phyloP scores from a whole-genome alignment of 23 red algal species.

The Gracilaria domingensis region DNA sequence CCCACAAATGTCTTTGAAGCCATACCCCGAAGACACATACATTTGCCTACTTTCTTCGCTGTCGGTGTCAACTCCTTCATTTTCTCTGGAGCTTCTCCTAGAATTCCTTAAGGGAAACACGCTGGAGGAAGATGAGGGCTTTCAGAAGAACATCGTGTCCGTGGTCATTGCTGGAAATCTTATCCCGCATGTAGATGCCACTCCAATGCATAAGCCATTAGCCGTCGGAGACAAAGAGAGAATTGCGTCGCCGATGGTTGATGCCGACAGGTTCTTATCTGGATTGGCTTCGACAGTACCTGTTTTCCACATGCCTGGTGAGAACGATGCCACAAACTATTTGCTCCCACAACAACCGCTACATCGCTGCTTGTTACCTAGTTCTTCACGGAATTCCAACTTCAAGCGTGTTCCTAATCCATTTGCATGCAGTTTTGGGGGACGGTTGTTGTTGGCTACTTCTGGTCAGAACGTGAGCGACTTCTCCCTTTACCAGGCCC shows the following conservation, averaged over 20 bases:
- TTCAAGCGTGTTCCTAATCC: slow-evolving; percentile 69
- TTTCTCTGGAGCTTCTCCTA: slow-evolving; percentile 32
- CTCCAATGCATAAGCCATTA: slow-evolving; percentile 43
- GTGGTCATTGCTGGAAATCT: slow-evolving; percentile 67
- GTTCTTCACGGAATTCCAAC: slow-evolving; percentile 31
- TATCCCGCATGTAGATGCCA: slow-evolving; percentile 3
- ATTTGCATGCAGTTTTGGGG: slow-evolving; percentile 46
- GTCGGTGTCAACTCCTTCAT: slow-evolving; percentile 5
- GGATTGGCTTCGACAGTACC: slow-evolving; percentile 45
- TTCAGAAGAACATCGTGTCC: slow-evolving; percentile 28
- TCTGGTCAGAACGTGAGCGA: slow-evolving; percentile 72
- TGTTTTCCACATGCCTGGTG: slow-evolving; percentile 70
- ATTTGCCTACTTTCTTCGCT: slow-evolving; percentile 60
- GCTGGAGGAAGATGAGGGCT: slow-evolving; percentile 31
- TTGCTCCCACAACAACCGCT: slow-evolving; percentile 76
- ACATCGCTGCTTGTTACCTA: slow-evolving; percentile 70
- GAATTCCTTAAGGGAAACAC: slow-evolving; percentile 67
- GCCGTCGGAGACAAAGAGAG: slow-evolving; percentile 37
- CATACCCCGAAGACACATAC: neutral
- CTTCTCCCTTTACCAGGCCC: slow-evolving; percentile 45
- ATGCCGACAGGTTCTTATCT: slow-evolving; percentile 65
- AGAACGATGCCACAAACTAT: slow-evolving; percentile 68
- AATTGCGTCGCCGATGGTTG: slow-evolving; percentile 42
- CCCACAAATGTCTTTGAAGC: slow-evolving; percentile 37
- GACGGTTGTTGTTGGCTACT: slow-evolving; percentile 53